phyloP scores from a whole-genome alignment of 169 alveolate genomes.

The Besnoitia besnoiti region DNA sequence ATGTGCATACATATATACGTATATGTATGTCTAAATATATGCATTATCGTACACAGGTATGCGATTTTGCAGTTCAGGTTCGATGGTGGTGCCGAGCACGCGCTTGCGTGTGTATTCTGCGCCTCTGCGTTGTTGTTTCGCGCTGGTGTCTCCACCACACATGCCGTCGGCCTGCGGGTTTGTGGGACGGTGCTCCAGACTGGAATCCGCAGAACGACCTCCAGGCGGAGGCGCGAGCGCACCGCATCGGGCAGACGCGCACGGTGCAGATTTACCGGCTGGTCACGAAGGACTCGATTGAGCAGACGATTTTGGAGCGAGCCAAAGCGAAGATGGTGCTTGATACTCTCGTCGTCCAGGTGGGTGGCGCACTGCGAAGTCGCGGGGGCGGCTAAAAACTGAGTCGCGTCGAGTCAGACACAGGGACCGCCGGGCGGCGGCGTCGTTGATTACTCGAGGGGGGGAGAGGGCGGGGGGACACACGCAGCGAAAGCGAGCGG shows the following conservation, averaged over 20 bases:
- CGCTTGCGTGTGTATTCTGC: no score
- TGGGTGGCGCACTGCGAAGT: not conserved
- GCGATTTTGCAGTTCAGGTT: no score
- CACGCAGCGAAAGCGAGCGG: not conserved
- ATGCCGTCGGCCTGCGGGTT: no score
- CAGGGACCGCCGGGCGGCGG: not conserved
- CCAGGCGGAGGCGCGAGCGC: slow-evolving; percentile 99
- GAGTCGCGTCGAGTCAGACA: not conserved
- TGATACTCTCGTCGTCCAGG: slow-evolving; percentile 80
- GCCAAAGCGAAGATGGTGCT: slow-evolving; percentile 97
- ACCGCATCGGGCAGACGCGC: slow-evolving; percentile 97
- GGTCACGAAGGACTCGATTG: slow-evolving; percentile 96
- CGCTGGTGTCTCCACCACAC: no score
- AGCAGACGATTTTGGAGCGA: slow-evolving; percentile 97
- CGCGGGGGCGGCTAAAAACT: not conserved
- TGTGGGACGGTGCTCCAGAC: slow-evolving; percentile 95
- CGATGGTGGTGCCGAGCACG: no score
- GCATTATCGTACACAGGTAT: no score
- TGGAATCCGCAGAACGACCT: slow-evolving; percentile 99
- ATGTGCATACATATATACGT: no score
- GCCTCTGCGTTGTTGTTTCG: no score
- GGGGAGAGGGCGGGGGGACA: not conserved
- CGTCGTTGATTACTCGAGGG: not conserved
- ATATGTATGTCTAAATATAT: no score
- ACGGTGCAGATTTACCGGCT: slow-evolving; percentile 95